Percentiles rank a stretch among this genome's conserved stretches.
These are phyloP conservation scores for Leptosphaerulina australis DNA, from an alignment of 2,329 filamentous ascomycete genomes.

Conservation along the genomic window DNA sequence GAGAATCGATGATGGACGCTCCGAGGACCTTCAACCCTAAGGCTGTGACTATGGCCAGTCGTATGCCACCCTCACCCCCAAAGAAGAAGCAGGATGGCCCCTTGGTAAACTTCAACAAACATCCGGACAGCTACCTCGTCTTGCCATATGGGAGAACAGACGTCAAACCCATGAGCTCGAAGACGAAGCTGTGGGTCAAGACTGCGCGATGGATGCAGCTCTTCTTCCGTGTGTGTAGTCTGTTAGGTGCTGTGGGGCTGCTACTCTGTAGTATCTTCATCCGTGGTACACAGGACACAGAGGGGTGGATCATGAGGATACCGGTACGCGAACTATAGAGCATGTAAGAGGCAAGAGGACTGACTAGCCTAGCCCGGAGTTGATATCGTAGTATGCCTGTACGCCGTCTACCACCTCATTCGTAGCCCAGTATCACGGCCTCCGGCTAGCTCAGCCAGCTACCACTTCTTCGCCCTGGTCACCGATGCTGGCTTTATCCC, in stretches of 20 bases:
- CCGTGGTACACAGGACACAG: conserved; percentile 65
- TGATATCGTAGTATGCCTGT: conserved; percentile 72
- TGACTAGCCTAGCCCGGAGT: conserved; percentile 68
- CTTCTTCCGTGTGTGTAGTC: conserved; percentile 67
- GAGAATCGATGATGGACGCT: conserved; percentile 58
- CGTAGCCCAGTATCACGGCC: conserved; percentile 73
- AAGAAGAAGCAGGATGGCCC: conserved; percentile 75
- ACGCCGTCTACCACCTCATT: conserved; percentile 80
- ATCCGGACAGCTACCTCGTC: conserved; percentile 77
- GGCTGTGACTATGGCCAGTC: conserved; percentile 80
- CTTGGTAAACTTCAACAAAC: conserved; percentile 79
- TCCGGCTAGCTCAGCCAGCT: conserved; percentile 81
- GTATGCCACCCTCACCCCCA: conserved; percentile 63
- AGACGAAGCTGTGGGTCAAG: conserved; percentile 73
- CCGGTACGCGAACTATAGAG: conserved; percentile 61
- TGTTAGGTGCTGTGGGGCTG: conserved; percentile 72
- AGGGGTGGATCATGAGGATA: conserved; percentile 77
- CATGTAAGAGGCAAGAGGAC: neutral
- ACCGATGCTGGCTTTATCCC: conserved; percentile 71
- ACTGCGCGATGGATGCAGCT: conserved; percentile 73
- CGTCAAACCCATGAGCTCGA: conserved; percentile 70
- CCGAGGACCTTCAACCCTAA: conserved; percentile 77
- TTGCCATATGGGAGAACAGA: conserved; percentile 66
- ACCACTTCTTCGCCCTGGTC: conserved; percentile 81
- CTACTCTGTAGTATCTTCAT: conserved; percentile 80